Conservation (phyloP, 768 basidiomycete genomes). For the Pleurotus giganteus region DNA sequence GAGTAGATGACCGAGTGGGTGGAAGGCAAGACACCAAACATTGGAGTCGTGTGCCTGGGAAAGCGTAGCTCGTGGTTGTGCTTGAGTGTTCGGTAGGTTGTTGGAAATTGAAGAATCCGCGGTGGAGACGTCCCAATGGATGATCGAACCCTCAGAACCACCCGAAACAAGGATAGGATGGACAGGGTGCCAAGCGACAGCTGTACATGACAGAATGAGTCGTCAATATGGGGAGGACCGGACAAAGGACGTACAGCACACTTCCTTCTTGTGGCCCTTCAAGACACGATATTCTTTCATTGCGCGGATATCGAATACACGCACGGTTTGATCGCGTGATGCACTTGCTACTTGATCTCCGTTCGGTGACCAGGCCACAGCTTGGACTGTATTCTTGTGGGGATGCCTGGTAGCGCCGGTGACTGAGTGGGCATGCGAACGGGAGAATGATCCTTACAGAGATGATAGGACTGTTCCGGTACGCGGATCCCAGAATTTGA, state of each 20-base stretch:
- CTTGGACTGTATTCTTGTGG: slow-evolving; percentile 97
- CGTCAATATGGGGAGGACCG: not conserved
- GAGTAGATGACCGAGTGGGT: slow-evolving; percentile 93
- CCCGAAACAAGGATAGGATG: slow-evolving; percentile 92
- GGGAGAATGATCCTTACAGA: slow-evolving; percentile 50
- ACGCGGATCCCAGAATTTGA: slow-evolving; percentile 99
- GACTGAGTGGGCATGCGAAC: not conserved
- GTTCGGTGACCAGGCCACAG: slow-evolving; percentile 89
- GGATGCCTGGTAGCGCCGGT: slow-evolving; percentile 62
- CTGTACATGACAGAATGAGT: slow-evolving; percentile 33
- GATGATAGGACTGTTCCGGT: slow-evolving; percentile 90
- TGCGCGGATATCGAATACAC: slow-evolving; percentile 96
- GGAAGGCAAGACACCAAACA: slow-evolving; percentile 94
- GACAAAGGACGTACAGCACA: slow-evolving; percentile 70
- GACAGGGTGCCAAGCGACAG: slow-evolving; percentile 93
- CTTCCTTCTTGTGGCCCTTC: slow-evolving; percentile 98
- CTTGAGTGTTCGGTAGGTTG: slow-evolving; percentile 23
- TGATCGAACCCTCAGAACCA: slow-evolving; percentile 89
- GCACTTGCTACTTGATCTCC: slow-evolving; percentile 94
- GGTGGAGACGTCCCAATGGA: slow-evolving; percentile 89
- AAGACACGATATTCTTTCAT: slow-evolving; percentile 94
- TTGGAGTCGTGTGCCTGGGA: slow-evolving; percentile 98
- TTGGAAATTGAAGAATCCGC: slow-evolving; percentile 31
- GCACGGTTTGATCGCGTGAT: slow-evolving; percentile 90
- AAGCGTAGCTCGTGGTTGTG: slow-evolving; percentile 75